phyloP scores from a whole-genome alignment of 306 rosid genomes.

The Prunus mongolica region DNA sequence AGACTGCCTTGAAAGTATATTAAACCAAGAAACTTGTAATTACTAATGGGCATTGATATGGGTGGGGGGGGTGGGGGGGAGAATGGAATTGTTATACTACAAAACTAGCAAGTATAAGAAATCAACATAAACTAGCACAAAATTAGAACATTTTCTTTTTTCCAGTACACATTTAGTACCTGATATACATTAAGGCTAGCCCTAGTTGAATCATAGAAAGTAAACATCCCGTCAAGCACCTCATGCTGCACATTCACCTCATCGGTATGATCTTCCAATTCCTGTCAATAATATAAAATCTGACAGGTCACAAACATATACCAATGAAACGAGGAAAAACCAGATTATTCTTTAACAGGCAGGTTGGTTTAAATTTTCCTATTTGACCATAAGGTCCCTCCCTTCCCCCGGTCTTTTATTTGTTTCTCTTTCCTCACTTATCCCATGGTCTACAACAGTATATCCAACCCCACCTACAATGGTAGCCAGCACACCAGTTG shows the following conservation, averaged over 20 bases:
- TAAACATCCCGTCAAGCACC: constrained; percentile 78
- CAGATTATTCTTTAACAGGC: background rate
- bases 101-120: background rate
- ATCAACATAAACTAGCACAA: background rate
- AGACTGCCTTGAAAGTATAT: background rate
- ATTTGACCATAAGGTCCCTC: background rate
- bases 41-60: background rate
- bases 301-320: background rate
- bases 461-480: background rate
- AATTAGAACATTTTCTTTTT: constrained; percentile 33
- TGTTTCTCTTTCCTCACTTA: background rate
- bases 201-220: constrained; percentile 73
- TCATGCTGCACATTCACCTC: constrained; percentile 81
- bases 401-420: background rate
- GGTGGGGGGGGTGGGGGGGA: background rate
- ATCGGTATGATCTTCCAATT: constrained; percentile 80
- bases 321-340: background rate
- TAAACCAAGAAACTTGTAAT: background rate
- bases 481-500: background rate
- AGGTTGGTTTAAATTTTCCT: background rate
- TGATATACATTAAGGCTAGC: constrained; percentile 73
- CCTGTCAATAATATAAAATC: constrained; percentile 40
- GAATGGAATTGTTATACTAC: background rate
- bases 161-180: constrained; percentile 38
- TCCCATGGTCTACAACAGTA: background rate